These are phyloP conservation scores for Hanseniaspora sp. DNA, from an alignment of 1,139 yeast genomes.

Conservation along the genomic window DNA sequence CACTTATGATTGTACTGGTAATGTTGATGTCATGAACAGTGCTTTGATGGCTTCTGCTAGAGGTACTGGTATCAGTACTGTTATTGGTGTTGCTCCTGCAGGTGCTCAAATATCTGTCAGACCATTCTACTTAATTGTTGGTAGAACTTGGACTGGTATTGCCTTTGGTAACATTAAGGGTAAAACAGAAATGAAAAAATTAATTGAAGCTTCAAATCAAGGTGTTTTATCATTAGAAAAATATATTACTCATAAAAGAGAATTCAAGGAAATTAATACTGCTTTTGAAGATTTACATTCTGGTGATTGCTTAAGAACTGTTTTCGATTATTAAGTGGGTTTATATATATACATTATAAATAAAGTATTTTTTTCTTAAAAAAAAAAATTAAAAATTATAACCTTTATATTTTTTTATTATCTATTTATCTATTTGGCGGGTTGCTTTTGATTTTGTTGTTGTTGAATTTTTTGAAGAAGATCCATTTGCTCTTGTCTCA, in stretches of 20 bases:
- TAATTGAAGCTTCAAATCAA: constrained; percentile 71
- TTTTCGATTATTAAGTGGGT: constrained; percentile 38
- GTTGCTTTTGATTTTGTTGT: background rate
- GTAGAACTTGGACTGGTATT: constrained; percentile 96
- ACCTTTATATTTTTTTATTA: background rate
- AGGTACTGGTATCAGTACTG: constrained; percentile 94
- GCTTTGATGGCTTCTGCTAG: constrained; percentile 96
- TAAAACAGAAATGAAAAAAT: constrained; percentile 83
- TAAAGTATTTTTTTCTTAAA: background rate
- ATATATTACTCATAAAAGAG: constrained; percentile 82
- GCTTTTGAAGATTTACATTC: constrained; percentile 93
- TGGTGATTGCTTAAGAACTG: constrained; percentile 92
- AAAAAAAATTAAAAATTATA: too few species aligned
- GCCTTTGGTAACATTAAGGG: constrained; percentile 99
- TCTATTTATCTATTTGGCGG: background rate
- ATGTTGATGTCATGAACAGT: constrained; percentile 83
- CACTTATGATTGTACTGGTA: constrained; percentile 98
- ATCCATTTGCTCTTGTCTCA: constrained; percentile 13
- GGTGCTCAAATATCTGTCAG: constrained; percentile 93
- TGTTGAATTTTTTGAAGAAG: constrained; percentile 13
- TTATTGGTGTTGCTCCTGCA: constrained; percentile 97
- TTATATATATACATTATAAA: background rate
- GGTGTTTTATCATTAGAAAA: constrained; percentile 89
- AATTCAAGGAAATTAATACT: constrained; percentile 62
- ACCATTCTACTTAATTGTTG: constrained; percentile 98